A percentile compares a stretch with the other conserved stretches of the same genome.
Evolutionary conservation across 345 rosid species (phyloP).

Genomic region (Eucalyptus albens): DNA sequence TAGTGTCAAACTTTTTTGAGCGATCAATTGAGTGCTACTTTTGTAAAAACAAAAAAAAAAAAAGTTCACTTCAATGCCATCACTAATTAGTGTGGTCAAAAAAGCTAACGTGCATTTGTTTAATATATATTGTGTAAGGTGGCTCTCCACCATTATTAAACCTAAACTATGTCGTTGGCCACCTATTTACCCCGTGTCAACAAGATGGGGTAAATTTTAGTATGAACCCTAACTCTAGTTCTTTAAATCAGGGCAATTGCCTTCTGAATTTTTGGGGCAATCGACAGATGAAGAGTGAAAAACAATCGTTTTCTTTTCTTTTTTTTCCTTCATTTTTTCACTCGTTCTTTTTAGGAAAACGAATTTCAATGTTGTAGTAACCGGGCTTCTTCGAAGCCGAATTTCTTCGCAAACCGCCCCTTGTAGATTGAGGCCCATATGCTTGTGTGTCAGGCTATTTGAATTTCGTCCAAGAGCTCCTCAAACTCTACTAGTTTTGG

Average conservation of each 20-base stretch:
- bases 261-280: too few relatives aligned
- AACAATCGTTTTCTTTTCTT: too few relatives aligned
- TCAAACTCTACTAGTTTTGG: too few relatives aligned
- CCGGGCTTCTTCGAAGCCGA: too few relatives aligned
- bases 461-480: background rate
- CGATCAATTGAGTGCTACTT: background rate
- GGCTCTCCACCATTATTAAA: background rate
- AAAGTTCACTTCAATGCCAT: background rate
- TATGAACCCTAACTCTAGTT: too few relatives aligned
- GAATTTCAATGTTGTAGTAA: too few relatives aligned
- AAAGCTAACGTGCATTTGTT: background rate
- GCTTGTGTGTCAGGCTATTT: background rate
- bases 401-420: too few relatives aligned
- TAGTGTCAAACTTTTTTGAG: rapidly evolving
- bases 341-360: too few relatives aligned
- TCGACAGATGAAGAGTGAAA: too few relatives aligned
- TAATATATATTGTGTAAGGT: background rate
- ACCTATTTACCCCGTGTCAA: background rate
- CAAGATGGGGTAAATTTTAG: background rate
- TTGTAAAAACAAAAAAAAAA: background rate
- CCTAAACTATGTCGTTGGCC: background rate
- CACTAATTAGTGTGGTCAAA: rapidly evolving
- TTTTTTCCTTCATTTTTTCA: too few relatives aligned
- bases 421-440: too few relatives aligned
- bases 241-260: too few relatives aligned